Evolutionary conservation across 2,329 filamentous ascomycete genomes (phyloP).

Genomic region (Diaporthe ampelina): DNA sequence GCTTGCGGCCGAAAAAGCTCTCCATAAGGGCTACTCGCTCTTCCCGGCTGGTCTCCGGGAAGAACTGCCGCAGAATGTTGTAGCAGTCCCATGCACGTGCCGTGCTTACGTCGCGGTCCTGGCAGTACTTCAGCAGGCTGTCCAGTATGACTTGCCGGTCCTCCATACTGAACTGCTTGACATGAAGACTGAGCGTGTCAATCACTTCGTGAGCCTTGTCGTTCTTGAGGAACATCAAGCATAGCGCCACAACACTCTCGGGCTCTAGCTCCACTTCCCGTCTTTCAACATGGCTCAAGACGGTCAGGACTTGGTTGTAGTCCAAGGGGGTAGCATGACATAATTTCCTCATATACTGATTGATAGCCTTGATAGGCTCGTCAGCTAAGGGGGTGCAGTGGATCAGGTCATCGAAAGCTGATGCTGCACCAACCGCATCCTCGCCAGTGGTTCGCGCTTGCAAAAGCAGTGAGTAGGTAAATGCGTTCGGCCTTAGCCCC

Average conservation of each 20-base stretch:
- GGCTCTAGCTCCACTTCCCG: constrained; percentile 78
- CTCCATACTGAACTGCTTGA: constrained; percentile 76
- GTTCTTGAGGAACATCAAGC: constrained; percentile 78
- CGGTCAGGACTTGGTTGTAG: constrained; percentile 78
- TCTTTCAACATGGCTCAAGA: constrained; percentile 81
- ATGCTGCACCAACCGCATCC: constrained; percentile 78
- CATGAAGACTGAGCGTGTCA: constrained; percentile 84
- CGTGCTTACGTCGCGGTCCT: constrained; percentile 73
- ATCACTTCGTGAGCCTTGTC: constrained; percentile 85
- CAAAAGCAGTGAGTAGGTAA: constrained; percentile 81
- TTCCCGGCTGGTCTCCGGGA: constrained; percentile 74
- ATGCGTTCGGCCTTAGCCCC: constrained; percentile 75
- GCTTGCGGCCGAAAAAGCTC: constrained; percentile 81
- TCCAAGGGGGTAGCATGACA: constrained; percentile 72
- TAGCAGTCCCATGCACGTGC: constrained; percentile 76
- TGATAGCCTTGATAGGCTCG: constrained; percentile 72
- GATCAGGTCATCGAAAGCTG: constrained; percentile 75
- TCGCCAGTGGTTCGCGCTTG: constrained; percentile 80
- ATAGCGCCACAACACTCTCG: constrained; percentile 81
- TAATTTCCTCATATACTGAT: constrained; percentile 79
- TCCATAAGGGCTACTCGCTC: constrained; percentile 82
- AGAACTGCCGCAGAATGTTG: constrained; percentile 75
- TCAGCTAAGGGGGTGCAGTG: constrained; percentile 53
- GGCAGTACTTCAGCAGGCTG: constrained; percentile 76
- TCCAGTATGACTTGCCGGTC: constrained; percentile 78